Evolutionary conservation across 371 early-diverging fungal genomes (phyloP).

Genomic region (Vittaforma corneae): DNA sequence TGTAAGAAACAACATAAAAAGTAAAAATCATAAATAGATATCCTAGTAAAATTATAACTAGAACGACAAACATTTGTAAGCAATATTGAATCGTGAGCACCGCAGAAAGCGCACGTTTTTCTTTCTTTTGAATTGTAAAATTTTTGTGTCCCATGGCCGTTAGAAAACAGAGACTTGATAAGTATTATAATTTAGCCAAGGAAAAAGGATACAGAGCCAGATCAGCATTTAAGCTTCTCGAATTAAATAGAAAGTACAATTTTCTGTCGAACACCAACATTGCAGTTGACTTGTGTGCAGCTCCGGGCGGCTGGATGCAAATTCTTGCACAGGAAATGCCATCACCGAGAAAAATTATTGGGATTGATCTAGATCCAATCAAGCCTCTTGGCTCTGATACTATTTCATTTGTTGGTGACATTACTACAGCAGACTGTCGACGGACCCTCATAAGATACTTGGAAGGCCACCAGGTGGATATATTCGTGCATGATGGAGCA

Average conservation of each 20-base stretch:
- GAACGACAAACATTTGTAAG: too few species aligned
- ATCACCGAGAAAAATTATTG: conserved; percentile 59
- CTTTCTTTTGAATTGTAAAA: neutral
- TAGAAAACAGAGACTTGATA: conserved; percentile 84
- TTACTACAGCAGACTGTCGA: conserved; percentile 82
- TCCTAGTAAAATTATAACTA: too few species aligned
- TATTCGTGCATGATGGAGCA: conserved; percentile 96
- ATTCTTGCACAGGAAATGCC: conserved; percentile 64
- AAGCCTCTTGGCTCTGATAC: conserved; percentile 83
- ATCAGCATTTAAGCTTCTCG: conserved; percentile 94
- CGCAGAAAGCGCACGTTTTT: neutral
- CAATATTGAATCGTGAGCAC: too few species aligned
- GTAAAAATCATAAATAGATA: too few species aligned
- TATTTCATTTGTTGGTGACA: conserved; percentile 87
- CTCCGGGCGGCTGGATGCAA: conserved; percentile 97
- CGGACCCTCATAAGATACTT: conserved; percentile 69
- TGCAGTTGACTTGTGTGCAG: conserved; percentile 92
- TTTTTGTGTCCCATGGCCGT: conserved; percentile 25
- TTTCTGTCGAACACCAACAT: conserved; percentile 71
- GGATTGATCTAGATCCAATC: conserved; percentile 90
- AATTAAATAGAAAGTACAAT: conserved; percentile 80
- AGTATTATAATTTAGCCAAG: conserved; percentile 98
- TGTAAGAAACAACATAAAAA: too few species aligned
- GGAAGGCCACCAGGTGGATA: conserved; percentile 85
- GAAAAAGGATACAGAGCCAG: conserved; percentile 98